A percentile compares a stretch with the other conserved stretches of the same genome.
These are phyloP conservation scores for Claviceps sp. DNA, from an alignment of 2,329 filamentous ascomycete species.

Conservation along the genomic window DNA sequence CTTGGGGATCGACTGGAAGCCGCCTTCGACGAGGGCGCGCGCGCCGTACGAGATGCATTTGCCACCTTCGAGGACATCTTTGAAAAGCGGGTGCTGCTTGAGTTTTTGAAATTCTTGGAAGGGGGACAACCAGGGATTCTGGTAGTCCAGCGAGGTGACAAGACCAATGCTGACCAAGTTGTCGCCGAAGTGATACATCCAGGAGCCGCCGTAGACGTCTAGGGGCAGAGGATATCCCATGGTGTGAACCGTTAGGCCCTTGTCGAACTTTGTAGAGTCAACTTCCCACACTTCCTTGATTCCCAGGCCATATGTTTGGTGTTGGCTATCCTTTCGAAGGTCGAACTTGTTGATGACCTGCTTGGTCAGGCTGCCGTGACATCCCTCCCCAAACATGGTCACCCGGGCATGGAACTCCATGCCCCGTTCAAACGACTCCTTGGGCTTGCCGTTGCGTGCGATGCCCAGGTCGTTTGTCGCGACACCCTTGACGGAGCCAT, in stretches of 20 bases:
- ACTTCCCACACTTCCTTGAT: slow-evolving; percentile 98
- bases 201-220: slow-evolving; percentile 93
- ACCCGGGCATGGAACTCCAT: slow-evolving; percentile 96
- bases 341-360: slow-evolving; percentile 92
- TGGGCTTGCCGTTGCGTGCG: slow-evolving; percentile 66
- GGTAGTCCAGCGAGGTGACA: slow-evolving; percentile 87
- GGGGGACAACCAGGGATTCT: slow-evolving; percentile 91
- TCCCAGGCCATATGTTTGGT: slow-evolving; percentile 89
- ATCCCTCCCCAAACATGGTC: slow-evolving; percentile 88
- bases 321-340: slow-evolving; percentile 73
- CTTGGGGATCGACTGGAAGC: slow-evolving; percentile 95
- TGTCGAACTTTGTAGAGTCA: slow-evolving; percentile 79
- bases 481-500: slow-evolving; percentile 84
- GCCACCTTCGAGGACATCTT: slow-evolving; percentile 75
- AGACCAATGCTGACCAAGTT: slow-evolving; percentile 88
- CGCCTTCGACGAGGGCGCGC: slow-evolving; percentile 81
- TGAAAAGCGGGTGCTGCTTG: slow-evolving; percentile 93
- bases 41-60: slow-evolving; percentile 97
- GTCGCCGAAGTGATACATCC: slow-evolving; percentile 98
- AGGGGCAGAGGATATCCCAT: slow-evolving; percentile 83
- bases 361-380: slow-evolving; percentile 90
- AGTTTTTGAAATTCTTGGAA: slow-evolving; percentile 97
- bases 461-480: slow-evolving; percentile 93
- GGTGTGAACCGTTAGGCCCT: slow-evolving; percentile 74
- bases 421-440: slow-evolving; percentile 83